A percentile compares a stretch with the other conserved stretches of the same genome.
These are phyloP conservation scores for Chaetomium fimeti DNA, from an alignment of 495 filamentous ascomycete species.

Conservation along the genomic window DNA sequence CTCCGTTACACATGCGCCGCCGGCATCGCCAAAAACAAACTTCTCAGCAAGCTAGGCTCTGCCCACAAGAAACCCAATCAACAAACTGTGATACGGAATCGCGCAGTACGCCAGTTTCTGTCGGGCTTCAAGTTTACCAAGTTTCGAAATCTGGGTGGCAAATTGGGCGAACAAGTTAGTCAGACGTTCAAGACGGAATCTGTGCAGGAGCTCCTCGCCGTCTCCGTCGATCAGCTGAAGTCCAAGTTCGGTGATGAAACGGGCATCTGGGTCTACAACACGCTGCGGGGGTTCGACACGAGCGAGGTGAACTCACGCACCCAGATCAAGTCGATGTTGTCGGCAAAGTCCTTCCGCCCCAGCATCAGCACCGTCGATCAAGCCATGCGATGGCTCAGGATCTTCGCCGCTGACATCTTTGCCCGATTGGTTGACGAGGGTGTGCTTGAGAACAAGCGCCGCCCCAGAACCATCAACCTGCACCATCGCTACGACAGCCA, in stretches of 20 bases:
- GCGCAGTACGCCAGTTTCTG: conserved; percentile 78
- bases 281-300: conserved; percentile 78
- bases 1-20: conserved; percentile 84
- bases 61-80: conserved; percentile 88
- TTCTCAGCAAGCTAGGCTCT: conserved; percentile 91
- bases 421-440: conserved; percentile 88
- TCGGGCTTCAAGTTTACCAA: conserved; percentile 89
- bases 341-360: conserved; percentile 91
- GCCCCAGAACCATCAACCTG: conserved; percentile 80
- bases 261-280: conserved; percentile 82
- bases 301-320: conserved; percentile 90
- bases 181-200: conserved; percentile 75
- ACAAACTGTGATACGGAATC: conserved; percentile 85
- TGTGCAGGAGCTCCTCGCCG: conserved; percentile 69
- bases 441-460: conserved; percentile 80
- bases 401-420: conserved; percentile 92
- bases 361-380: conserved; percentile 77
- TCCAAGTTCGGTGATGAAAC: conserved; percentile 80
- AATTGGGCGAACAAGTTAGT: conserved; percentile 82
- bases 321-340: conserved; percentile 97
- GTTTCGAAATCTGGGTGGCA: conserved; percentile 94
- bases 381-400: conserved; percentile 80
- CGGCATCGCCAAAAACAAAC: conserved; percentile 86
- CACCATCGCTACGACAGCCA: conserved; percentile 72
- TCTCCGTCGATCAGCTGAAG: conserved; percentile 76